These are phyloP conservation scores for Entamoeba nuttalli DNA, from an alignment of 208 protist genomes.

Conservation along the genomic window DNA sequence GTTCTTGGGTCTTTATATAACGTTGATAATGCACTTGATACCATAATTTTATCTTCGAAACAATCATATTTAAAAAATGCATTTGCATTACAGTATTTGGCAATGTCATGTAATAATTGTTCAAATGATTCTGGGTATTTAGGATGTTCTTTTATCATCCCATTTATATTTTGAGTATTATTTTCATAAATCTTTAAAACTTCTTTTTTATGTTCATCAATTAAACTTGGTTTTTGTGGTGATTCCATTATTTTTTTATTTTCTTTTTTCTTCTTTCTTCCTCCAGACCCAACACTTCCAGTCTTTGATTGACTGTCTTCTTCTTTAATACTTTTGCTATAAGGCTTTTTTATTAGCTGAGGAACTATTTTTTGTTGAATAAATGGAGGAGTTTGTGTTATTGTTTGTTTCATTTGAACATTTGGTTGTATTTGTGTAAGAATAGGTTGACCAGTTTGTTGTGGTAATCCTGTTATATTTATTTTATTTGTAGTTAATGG, in stretches of 20 bases:
- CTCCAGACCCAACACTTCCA: background rate
- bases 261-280: background rate
- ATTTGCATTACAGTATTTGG: background rate
- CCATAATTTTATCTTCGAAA: background rate
- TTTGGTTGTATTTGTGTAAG: too few species aligned
- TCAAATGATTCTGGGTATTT: background rate
- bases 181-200: background rate
- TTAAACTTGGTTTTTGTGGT: background rate
- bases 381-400: background rate
- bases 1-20: background rate
- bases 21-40: background rate
- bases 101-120: background rate
- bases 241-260: background rate
- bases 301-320: background rate
- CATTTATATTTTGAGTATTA: background rate
- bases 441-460: too few species aligned
- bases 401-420: too few species aligned
- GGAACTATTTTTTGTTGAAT: too few species aligned
- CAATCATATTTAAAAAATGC: background rate
- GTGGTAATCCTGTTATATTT: too few species aligned
- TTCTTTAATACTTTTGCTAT: background rate
- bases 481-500: too few species aligned
- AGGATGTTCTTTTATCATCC: background rate
- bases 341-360: background rate
- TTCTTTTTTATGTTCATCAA: background rate